phyloP scores from a whole-genome alignment of 768 basidiomycete species.

The Baorangia bicolor region DNA sequence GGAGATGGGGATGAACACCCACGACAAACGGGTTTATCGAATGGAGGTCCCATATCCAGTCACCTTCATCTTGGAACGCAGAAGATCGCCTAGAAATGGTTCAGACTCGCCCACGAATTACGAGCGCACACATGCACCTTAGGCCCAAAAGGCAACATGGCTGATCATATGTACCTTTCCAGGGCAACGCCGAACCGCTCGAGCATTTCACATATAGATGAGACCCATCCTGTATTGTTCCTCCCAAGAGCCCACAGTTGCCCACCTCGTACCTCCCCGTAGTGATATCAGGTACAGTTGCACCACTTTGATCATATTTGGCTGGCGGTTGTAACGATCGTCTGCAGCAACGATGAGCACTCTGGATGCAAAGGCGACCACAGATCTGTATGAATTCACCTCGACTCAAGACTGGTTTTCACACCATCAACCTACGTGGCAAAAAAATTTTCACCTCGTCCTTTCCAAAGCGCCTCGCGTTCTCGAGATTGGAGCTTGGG shows the following conservation, averaged over 20 bases:
- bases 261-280: not conserved
- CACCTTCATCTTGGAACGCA: not conserved
- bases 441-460: slow-evolving; percentile 39
- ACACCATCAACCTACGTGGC: slow-evolving; percentile 44
- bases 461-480: slow-evolving; percentile 40
- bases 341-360: slow-evolving; percentile 16
- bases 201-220: slow-evolving; percentile 20
- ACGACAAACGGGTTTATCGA: not conserved
- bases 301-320: not conserved
- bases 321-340: not conserved
- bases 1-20: slow-evolving; percentile 1
- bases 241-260: not conserved
- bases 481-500: slow-evolving; percentile 62
- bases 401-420: slow-evolving; percentile 59
- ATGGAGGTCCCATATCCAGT: not conserved
- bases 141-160: slow-evolving; percentile 8
- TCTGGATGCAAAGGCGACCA: slow-evolving; percentile 1
- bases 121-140: not conserved
- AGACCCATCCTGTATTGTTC: not conserved
- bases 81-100: slow-evolving; percentile 10
- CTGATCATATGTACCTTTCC: slow-evolving; percentile 2
- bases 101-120: not conserved
- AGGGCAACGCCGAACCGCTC: not conserved
- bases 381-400: slow-evolving; percentile 41
- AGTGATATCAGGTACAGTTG: slow-evolving; percentile 5